phyloP scores from a whole-genome alignment of 169 alveolate genomes.

The Plasmodium falciparum region DNA sequence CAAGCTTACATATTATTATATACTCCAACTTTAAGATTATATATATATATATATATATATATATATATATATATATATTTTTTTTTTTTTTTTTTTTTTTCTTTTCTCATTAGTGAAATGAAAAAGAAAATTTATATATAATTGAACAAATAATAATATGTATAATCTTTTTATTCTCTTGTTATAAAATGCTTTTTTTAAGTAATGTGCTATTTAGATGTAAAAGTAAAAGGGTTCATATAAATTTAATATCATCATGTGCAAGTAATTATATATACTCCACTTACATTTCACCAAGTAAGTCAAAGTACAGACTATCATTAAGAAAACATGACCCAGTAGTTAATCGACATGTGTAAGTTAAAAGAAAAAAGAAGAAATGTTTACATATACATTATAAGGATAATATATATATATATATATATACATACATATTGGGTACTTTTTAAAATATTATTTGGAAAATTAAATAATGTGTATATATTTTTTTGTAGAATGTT shows the following conservation, averaged over 20 bases:
- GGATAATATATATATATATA: neutral
- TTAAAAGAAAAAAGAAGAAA: neutral
- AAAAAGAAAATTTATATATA: neutral
- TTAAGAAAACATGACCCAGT: constrained; percentile 89
- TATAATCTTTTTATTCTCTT: neutral
- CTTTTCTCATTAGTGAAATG: no score
- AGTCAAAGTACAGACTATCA: constrained; percentile 85
- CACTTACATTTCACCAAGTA: constrained; percentile 88
- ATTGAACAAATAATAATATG: neutral
- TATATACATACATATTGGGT: neutral
- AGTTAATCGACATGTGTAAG: constrained; percentile 89
- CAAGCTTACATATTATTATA: no score
- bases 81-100: no score
- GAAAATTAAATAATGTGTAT: neutral
- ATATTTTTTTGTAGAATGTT: constrained; percentile 47
- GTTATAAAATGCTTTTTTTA: constrained; percentile 82
- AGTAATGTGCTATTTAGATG: constrained; percentile 81
- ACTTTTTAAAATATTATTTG: neutral
- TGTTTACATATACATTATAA: neutral
- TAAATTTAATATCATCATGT: constrained; percentile 86
- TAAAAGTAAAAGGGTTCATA: constrained; percentile 88
- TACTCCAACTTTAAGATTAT: no score
- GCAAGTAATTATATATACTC: constrained; percentile 86
- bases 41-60: no score
- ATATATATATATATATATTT: no score